Evolutionary conservation across 331 rosid genomes (phyloP).

Genomic region (Cydonia oblonga): DNA sequence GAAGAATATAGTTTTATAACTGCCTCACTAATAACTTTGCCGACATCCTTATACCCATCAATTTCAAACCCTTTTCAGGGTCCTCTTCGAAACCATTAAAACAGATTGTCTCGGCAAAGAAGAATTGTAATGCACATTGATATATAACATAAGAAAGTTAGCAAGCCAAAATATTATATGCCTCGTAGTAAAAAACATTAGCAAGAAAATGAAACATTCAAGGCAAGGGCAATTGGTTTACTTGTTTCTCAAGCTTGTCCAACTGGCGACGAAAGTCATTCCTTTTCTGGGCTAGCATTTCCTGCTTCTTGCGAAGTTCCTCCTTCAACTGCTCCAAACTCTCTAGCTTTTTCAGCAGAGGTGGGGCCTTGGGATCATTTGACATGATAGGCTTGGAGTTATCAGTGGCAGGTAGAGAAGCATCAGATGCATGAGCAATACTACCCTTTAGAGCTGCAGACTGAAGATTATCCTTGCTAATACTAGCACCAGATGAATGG

Average conservation of each 20-base stretch:
- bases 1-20: background rate
- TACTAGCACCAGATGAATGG: slow-evolving; percentile 31
- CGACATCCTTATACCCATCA: background rate
- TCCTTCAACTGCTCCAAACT: slow-evolving; percentile 73
- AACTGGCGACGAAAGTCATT: slow-evolving; percentile 69
- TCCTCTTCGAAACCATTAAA: slow-evolving; percentile 5
- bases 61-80: background rate
- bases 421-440: slow-evolving; percentile 23
- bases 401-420: slow-evolving; percentile 37
- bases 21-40: background rate
- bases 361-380: slow-evolving; percentile 58
- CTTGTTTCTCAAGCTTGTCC: slow-evolving; percentile 75
- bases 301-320: slow-evolving; percentile 92
- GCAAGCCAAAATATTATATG: background rate
- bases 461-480: slow-evolving; percentile 48
- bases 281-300: slow-evolving; percentile 86
- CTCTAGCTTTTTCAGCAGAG: slow-evolving; percentile 73
- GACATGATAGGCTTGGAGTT: slow-evolving; percentile 35
- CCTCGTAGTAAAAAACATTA: slow-evolving; percentile 3
- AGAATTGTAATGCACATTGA: background rate
- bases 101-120: background rate
- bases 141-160: background rate
- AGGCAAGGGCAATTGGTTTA: slow-evolving; percentile 18
- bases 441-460: slow-evolving; percentile 46
- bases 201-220: background rate